phyloP scores from a whole-genome alignment of 768 basidiomycete species.

The Trametes cinnabarina region DNA sequence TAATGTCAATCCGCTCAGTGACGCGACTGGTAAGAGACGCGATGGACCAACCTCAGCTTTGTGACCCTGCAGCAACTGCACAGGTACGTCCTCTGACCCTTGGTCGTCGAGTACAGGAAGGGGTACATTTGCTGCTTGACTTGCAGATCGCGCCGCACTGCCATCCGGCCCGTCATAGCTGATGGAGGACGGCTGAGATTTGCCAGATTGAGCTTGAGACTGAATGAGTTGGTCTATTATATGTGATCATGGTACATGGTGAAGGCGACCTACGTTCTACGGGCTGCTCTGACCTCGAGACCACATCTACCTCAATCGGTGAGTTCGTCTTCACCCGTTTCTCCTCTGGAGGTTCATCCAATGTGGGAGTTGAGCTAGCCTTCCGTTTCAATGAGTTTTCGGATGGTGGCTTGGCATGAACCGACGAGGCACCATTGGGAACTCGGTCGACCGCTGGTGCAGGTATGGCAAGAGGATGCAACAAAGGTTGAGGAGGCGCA shows the following conservation, averaged over 20 bases:
- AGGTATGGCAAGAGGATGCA: background rate
- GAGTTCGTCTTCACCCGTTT: slow-evolving; percentile 53
- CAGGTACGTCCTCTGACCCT: background rate
- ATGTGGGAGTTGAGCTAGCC: slow-evolving; percentile 16
- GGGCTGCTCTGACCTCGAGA: background rate
- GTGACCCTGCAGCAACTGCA: slow-evolving; percentile 39
- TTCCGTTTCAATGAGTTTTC: slow-evolving; percentile 23
- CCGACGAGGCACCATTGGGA: background rate
- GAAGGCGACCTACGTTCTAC: slow-evolving; percentile 18
- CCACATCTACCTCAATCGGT: slow-evolving; percentile 3
- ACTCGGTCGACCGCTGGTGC: background rate
- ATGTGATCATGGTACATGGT: background rate
- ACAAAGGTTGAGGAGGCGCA: slow-evolving; percentile 13
- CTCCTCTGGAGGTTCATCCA: slow-evolving; percentile 46
- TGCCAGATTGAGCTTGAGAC: slow-evolving; percentile 2
- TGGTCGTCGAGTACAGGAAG: background rate
- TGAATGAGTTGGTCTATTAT: background rate
- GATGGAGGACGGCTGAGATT: slow-evolving; percentile 28
- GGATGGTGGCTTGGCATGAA: background rate
- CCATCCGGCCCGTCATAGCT: background rate
- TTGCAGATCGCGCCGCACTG: no score
- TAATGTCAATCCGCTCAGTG: slow-evolving; percentile 29
- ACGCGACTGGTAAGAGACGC: background rate
- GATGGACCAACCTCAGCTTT: slow-evolving; percentile 29
- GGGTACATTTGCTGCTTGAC: background rate